These are phyloP conservation scores for Syncephalastrum sp. DNA, from an alignment of 371 early-diverging fungal genomes.

Conservation along the genomic window DNA sequence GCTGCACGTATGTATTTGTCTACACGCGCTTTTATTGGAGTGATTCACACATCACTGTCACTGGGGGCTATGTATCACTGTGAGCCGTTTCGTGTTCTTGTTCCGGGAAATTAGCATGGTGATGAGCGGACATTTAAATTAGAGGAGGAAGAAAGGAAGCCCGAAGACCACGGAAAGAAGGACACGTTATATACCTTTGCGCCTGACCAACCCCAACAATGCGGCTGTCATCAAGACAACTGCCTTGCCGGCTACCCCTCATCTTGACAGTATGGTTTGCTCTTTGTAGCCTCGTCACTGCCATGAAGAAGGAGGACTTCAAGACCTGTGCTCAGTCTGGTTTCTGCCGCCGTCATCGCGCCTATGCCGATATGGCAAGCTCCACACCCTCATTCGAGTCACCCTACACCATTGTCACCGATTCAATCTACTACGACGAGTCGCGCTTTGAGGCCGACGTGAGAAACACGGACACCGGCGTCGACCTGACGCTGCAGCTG, in stretches of 20 bases:
- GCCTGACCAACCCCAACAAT: too few species aligned
- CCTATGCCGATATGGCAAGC: conserved; percentile 71
- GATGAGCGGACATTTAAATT: too few species aligned
- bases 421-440: conserved; percentile 49
- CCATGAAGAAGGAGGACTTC: conserved; percentile 78
- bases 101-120: too few species aligned
- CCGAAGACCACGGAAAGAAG: too few species aligned
- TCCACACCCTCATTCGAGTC: conserved; percentile 38
- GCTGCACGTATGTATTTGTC: too few species aligned
- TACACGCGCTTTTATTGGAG: too few species aligned
- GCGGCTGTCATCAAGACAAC: background rate
- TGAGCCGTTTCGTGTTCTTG: too few species aligned
- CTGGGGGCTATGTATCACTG: too few species aligned
- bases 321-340: conserved; percentile 86
- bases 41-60: too few species aligned
- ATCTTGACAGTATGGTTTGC: conserved; percentile 5
- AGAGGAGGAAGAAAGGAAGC: too few species aligned
- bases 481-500: conserved; percentile 47
- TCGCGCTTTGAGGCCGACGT: conserved; percentile 57
- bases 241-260: background rate
- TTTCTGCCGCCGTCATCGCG: conserved; percentile 90
- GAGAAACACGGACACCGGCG: conserved; percentile 51
- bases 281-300: conserved; percentile 1
- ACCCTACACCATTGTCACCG: conserved; percentile 61
- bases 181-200: too few species aligned